Evolutionary conservation across 306 rosid species (phyloP), one percentile per base, ranked within the genome.

Genomic region (Medicago ruthenica): DNA sequence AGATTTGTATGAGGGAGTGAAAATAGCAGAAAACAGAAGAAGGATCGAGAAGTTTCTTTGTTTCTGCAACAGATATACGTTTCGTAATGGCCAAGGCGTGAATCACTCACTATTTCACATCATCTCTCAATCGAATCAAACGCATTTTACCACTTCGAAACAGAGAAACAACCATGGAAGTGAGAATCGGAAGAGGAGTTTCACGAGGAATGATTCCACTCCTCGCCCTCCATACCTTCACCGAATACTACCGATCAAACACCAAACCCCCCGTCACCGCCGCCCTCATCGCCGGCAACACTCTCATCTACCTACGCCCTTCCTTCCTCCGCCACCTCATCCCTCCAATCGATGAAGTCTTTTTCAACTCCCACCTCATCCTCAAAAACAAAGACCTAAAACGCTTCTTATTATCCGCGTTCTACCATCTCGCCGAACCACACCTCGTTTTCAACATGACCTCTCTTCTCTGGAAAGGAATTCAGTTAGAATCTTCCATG

Each of bases 381-480:
- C 79, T 90, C 77, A 86, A 83, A 96, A 9, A 85, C 82, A 78
- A 72, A 75, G 97, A 92, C 86, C 61, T 86, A 73, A 90, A 83
- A 81, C 90, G 99, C 0, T 87, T 95, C 65, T 71, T 95, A 15
- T 39, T 95, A 55, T 95, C 98, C 14, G 78, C 97, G 44, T 92
- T 95, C 82, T 95, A 92, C 82, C 98, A 95, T 58, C 37, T 83
- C 44, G 91, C 87, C 1, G 98, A 95, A 24, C 71, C 97, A 53
- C 98, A 95, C 81, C 83, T 95, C 13, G 90, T 86, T 24, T 95
- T 89, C 87, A 95, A 95, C 81, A 95, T 95, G 98, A 16, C 90
- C 18, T 95, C 97, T 2, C 96, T 95, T 59, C 82, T 95, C 34
- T 95, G 98, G 98, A 95, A 92, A 70, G 98, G 98, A 36, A 84